A percentile compares a stretch with the other conserved stretches of the same genome.
Conservation (phyloP, 208 protist species). For the Wallacemonas sp. region DNA sequence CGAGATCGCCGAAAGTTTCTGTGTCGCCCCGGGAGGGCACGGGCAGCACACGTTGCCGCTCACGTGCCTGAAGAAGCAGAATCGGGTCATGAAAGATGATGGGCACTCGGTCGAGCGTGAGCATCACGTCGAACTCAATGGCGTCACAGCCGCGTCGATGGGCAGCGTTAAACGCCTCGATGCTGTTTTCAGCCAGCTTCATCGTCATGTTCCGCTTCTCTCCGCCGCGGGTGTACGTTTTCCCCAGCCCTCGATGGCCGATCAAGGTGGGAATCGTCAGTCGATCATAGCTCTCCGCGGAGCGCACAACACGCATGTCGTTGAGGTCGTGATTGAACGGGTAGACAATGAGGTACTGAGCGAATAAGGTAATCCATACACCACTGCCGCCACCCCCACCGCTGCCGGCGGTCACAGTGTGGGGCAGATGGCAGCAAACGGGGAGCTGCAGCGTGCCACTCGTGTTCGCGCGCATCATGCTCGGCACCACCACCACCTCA, state of each 20-base stretch:
- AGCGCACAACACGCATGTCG: conserved; percentile 64
- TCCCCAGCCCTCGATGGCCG: conserved; percentile 77
- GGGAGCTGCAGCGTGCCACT: conserved; percentile 34
- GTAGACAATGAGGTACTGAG: conserved; percentile 68
- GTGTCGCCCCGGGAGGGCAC: background rate
- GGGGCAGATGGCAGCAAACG: conserved; percentile 13
- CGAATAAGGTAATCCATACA: conserved; percentile 53
- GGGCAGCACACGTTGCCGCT: conserved; percentile 7
- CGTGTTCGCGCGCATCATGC: conserved; percentile 40
- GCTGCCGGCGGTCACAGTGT: background rate
- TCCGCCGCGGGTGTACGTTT: conserved; percentile 61
- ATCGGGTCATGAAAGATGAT: conserved; percentile 82
- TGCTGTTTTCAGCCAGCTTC: conserved; percentile 78
- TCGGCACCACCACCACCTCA: conserved; percentile 24
- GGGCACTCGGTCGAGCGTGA: conserved; percentile 69
- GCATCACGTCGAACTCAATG: conserved; percentile 86
- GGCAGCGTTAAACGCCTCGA: conserved; percentile 67
- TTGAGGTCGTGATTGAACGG: conserved; percentile 29
- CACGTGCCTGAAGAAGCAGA: conserved; percentile 62
- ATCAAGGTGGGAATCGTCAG: conserved; percentile 63
- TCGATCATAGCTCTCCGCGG: conserved; percentile 36
- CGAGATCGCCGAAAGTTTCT: background rate
- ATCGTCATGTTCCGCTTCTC: conserved; percentile 18
- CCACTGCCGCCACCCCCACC: conserved; percentile 7
- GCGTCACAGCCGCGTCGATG: conserved; percentile 69